Conservation (phyloP, 1,284 basidiomycete genomes). For the Inonotus obliquus region DNA sequence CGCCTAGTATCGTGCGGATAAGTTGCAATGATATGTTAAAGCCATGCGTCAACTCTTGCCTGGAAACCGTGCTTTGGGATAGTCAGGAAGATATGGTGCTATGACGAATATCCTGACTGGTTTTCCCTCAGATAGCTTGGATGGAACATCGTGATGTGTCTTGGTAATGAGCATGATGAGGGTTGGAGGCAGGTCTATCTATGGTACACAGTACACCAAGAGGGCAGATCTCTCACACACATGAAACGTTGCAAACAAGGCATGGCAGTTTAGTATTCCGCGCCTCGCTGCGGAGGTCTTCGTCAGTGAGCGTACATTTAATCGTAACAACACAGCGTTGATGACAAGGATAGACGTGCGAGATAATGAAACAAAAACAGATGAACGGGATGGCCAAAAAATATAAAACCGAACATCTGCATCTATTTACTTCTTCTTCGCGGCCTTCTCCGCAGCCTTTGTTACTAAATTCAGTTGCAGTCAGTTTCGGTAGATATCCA, state of each 20-base stretch:
- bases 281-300: slow-evolving; percentile 27
- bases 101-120: slow-evolving; percentile 79
- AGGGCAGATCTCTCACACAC: background rate
- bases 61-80: slow-evolving; percentile 81
- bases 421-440: slow-evolving; percentile 88
- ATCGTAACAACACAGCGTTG: slow-evolving; percentile 23
- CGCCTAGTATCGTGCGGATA: slow-evolving; percentile 39
- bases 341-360: slow-evolving; percentile 32
- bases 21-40: background rate
- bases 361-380: slow-evolving; percentile 31
- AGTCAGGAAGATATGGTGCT: slow-evolving; percentile 61
- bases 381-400: slow-evolving; percentile 41
- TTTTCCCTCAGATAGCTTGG: slow-evolving; percentile 54
- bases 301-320: slow-evolving; percentile 48
- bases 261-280: slow-evolving; percentile 17
- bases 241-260: slow-evolving; percentile 1
- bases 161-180: slow-evolving; percentile 74
- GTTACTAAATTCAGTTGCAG: slow-evolving; percentile 53
- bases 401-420: slow-evolving; percentile 35
- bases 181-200: background rate
- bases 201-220: background rate
- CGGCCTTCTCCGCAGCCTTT: slow-evolving; percentile 93
- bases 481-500: slow-evolving; percentile 12
- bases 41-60: slow-evolving; percentile 35
- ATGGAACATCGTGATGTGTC: slow-evolving; percentile 70